These are phyloP conservation scores for Nicotiana knightiana DNA, from an alignment of 257 asterid species.

Conservation along the genomic window DNA sequence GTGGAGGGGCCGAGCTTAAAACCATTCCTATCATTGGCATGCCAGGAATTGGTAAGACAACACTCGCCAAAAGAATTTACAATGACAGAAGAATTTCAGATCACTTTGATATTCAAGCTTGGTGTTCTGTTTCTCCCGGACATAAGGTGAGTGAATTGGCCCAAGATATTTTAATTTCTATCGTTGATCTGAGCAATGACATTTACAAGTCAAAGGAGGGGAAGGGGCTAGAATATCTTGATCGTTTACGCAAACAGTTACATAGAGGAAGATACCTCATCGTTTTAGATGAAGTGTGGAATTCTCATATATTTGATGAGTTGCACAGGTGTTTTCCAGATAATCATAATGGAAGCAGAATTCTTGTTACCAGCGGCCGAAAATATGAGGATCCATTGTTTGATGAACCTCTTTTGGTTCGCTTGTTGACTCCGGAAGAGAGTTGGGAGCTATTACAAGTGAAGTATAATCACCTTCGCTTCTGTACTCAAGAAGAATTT, in stretches of 20 bases:
- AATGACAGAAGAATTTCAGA: neutral
- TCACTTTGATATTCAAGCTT: slow-evolving; percentile 18
- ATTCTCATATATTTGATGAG: neutral
- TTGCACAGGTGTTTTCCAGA: slow-evolving; percentile 13
- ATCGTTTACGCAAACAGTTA: neutral
- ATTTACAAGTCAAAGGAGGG: neutral
- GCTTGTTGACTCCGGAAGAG: slow-evolving; percentile 4
- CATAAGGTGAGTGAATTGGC: neutral
- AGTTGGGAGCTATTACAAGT: slow-evolving; percentile 19
- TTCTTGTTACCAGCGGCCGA: slow-evolving; percentile 25
- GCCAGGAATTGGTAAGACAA: slow-evolving; percentile 33
- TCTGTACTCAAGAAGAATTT: neutral
- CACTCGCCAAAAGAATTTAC: slow-evolving; percentile 18
- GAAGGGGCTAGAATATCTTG: neutral
- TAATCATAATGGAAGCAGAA: slow-evolving; percentile 17
- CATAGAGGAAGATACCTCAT: slow-evolving; percentile 24
- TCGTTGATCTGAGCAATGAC: neutral
- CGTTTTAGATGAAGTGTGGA: slow-evolving; percentile 38
- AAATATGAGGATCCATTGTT: neutral
- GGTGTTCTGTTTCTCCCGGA: slow-evolving; percentile 18
- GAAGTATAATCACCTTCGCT: neutral
- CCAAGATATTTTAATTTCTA: neutral
- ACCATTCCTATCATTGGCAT: slow-evolving; percentile 17
- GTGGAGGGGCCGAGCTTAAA: neutral
- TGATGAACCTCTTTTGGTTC: neutral